Base-by-base conservation (phyloP, 1,284 basidiomycete genomes). In the Somion occarium region DNA sequence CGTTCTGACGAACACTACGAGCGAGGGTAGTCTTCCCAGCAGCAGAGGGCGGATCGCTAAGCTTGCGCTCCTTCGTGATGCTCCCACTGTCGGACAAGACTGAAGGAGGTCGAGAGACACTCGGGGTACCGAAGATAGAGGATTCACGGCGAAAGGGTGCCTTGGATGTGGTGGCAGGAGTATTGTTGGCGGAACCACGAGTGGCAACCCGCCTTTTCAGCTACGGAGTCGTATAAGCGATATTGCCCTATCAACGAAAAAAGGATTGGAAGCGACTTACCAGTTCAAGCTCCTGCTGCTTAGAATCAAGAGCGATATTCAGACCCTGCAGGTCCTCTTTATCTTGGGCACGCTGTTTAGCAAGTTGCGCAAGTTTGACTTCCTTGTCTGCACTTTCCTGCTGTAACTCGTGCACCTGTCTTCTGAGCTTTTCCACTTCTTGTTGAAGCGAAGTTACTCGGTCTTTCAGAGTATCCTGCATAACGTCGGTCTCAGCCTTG, bases 251-350 rank as follows among this genome's bases (percentile, higher is more conserved):
- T 44, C 19, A 54, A 38, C 46, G 51, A 30, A 51, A 30, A n/a
- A 55, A 34, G 53, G 26, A 59, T 44, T 12, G 39, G 12, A 52
- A 11, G 4, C 37, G 19, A 75, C 86, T 57, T 51, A 94, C 92
- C 69, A 92, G 64, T 63, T 93, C 91, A 22, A 95, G 72, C 64
- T 94, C 91, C 63, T 93, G 90, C 62, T 94, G 92, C 69, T 94
- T 94, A 20, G 90, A 84, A 66, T 93, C 90, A 53, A 94, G 68
- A 0, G 91, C 92, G 39, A 92, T 88, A 61, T 93, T 93, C 56
- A 94, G 70, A 37, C 89, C 87, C 49, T 80, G 71, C 41, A 88
- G 69, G 64, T 93, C 91, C 48, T 93, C 88, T 61, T 83, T 83
- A 52, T 88, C 78, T 61, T 85, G 78, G 0, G 75, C 71, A 30